Evolutionary conservation across 805 yeast species (phyloP).

Genomic region (Saccharomycopsis lassenensis): DNA sequence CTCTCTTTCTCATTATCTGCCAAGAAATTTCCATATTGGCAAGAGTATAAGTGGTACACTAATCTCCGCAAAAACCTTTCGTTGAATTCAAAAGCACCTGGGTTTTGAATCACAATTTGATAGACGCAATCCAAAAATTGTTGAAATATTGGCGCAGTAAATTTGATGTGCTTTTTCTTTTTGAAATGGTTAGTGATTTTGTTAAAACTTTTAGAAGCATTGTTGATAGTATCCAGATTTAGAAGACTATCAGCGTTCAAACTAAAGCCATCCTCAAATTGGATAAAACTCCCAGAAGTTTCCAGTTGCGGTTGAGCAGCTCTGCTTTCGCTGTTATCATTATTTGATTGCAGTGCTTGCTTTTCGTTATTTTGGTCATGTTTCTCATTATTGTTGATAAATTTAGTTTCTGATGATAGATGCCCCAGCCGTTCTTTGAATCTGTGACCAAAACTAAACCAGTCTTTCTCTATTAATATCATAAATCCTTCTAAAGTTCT

Average conservation of each 20-base stretch:
- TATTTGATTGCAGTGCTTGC: slow-evolving; percentile 19
- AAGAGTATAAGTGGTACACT: slow-evolving; percentile 80
- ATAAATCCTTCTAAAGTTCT: slow-evolving; percentile 85
- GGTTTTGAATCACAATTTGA: slow-evolving; percentile 64
- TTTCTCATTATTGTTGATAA: slow-evolving; percentile 29
- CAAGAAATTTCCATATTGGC: slow-evolving; percentile 90
- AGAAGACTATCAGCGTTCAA: slow-evolving; percentile 10
- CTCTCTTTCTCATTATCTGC: slow-evolving; percentile 64
- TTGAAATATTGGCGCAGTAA: slow-evolving; percentile 86
- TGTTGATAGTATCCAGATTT: slow-evolving; percentile 24
- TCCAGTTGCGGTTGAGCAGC: slow-evolving; percentile 21
- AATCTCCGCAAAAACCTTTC: slow-evolving; percentile 78
- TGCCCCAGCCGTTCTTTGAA: slow-evolving; percentile 79
- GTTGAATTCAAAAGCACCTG: slow-evolving; percentile 71
- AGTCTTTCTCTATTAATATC: slow-evolving; percentile 80
- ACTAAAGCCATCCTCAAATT: slow-evolving; percentile 12
- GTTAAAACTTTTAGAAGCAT: slow-evolving; percentile 34
- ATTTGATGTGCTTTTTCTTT: slow-evolving; percentile 39
- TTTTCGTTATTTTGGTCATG: neutral
- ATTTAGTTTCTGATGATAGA: slow-evolving; percentile 42
- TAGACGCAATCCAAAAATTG: slow-evolving; percentile 87
- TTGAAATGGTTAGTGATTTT: slow-evolving; percentile 42
- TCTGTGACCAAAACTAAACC: slow-evolving; percentile 91
- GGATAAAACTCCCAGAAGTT: no score
- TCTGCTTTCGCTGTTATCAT: slow-evolving; percentile 10